These are phyloP conservation scores for Lepraria neglecta DNA, from an alignment of 495 filamentous ascomycete species.

Conservation along the genomic window DNA sequence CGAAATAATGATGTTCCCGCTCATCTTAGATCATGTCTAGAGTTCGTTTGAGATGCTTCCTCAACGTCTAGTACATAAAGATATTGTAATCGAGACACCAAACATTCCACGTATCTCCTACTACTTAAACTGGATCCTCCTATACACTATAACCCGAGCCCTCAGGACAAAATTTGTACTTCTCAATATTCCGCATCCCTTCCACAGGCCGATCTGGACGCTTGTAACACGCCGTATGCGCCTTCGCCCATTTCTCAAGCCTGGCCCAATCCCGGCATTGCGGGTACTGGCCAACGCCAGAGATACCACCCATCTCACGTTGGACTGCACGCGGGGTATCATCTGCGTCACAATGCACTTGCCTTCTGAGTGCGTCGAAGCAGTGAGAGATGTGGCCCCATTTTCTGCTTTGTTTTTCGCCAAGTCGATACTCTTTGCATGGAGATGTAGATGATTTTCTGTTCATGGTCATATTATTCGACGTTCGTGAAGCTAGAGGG, in stretches of 20 bases:
- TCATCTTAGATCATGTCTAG: too few relatives aligned
- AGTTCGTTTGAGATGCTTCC: too few relatives aligned
- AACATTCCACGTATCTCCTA: too few relatives aligned
- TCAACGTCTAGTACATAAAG: too few relatives aligned
- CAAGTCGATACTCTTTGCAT: constrained; percentile 10
- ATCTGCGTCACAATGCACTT: constrained; percentile 1
- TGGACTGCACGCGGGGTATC: not conserved
- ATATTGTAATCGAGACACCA: too few relatives aligned
- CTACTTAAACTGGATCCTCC: not conserved
- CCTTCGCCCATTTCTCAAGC: constrained; percentile 23
- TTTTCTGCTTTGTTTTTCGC: constrained; percentile 1
- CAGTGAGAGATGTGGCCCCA: not conserved
- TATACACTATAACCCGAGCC: not conserved
- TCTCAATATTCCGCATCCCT: constrained; percentile 6
- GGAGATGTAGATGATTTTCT: constrained; percentile 15
- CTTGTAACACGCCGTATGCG: constrained; percentile 26
- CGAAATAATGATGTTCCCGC: too few relatives aligned
- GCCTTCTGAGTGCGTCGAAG: constrained; percentile 5
- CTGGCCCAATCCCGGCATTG: constrained; percentile 26
- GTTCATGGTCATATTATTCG: not conserved
- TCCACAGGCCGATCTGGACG: not conserved
- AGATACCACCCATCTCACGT: not conserved
- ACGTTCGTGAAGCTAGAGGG: constrained; percentile 9
- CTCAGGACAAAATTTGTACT: constrained; percentile 21
- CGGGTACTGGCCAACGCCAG: constrained; percentile 21